Conservation (phyloP, 78 protist genomes). For the Anaeramoeba flamelloides region DNA sequence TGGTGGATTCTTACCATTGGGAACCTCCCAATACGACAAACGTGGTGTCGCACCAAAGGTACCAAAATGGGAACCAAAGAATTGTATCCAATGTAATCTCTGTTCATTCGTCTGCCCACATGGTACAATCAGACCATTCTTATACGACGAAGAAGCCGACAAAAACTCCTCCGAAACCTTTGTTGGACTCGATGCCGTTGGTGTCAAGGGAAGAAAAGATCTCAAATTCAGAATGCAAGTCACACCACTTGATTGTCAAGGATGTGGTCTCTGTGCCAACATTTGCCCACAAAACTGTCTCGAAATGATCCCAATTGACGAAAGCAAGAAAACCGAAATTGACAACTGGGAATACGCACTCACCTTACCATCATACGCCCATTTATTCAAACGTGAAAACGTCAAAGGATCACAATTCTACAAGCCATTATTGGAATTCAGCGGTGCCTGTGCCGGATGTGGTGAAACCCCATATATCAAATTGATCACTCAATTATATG, state of each 20-base stretch:
- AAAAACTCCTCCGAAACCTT: neutral
- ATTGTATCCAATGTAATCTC: neutral
- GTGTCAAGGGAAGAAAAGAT: conserved; percentile 4
- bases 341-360: neutral
- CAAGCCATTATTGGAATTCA: conserved; percentile 45
- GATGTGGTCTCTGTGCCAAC: conserved; percentile 43
- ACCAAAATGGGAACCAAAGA: neutral
- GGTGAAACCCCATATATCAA: conserved; percentile 53
- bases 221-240: conserved; percentile 30
- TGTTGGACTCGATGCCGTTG: neutral
- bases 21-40: neutral
- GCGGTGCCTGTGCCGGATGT: conserved; percentile 57
- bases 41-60: neutral
- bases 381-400: conserved; percentile 23
- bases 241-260: conserved; percentile 47
- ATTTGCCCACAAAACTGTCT: conserved; percentile 44
- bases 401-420: conserved; percentile 40
- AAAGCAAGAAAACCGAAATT: neutral
- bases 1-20: neutral
- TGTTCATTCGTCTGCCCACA: neutral
- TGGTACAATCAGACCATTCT: neutral
- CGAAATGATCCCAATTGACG: conserved; percentile 12
- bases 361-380: conserved; percentile 19
- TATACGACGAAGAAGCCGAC: neutral
- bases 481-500: conserved; percentile 47